Evolutionary conservation across 768 basidiomycete species (phyloP), one percentile per base, ranked within the genome.

Genomic region (Tricholoma sp.): DNA sequence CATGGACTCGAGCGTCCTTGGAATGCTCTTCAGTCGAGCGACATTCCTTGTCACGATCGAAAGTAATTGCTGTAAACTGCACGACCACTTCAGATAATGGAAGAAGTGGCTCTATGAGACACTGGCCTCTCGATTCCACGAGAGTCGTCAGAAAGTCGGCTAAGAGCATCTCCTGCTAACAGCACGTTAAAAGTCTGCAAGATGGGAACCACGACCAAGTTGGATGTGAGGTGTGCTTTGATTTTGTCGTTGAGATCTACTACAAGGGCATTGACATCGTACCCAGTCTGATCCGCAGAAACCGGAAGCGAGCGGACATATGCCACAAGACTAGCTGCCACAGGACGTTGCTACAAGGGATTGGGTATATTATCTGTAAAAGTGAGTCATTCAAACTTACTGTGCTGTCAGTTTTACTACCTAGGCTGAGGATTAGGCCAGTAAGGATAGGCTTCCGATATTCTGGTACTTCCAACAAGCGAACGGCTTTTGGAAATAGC

Each of bases 341-440:
- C 82, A 22, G 88, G 81, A 29, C 84, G 84, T 77, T 89, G 88
- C 89, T 91, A 61, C 24, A 57, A 47, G 60, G 53, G 58, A 27
- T 27, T 55, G n/a, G 54, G 50, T 61, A 57, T 61, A 57, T 39
- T 8, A 54, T 19, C 10, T 21, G 54, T 41, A 35, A 14, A 43
- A 7, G 24, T 14, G 8, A 11, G n/a, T 22, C 3, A 10, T 56
- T 19, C 29, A 18, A 7, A 72, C 89, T 72, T 66, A 96, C 95
- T 5, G 86, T 91, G 66, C 87, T 89, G 59, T 90, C 85, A 8
- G 92, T 92, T 71, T 84, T 88, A 68, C 89, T 91, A 34, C 87
- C 89, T 35, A 93, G 76, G 66, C 91, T 94, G 55, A 90, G 75
- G 11, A 94, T 78, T 6, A 96, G 67, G 11, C 93, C 93, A 9